phyloP scores from a whole-genome alignment of 176 grass and related monocot genomes.

The Carex pumila region DNA sequence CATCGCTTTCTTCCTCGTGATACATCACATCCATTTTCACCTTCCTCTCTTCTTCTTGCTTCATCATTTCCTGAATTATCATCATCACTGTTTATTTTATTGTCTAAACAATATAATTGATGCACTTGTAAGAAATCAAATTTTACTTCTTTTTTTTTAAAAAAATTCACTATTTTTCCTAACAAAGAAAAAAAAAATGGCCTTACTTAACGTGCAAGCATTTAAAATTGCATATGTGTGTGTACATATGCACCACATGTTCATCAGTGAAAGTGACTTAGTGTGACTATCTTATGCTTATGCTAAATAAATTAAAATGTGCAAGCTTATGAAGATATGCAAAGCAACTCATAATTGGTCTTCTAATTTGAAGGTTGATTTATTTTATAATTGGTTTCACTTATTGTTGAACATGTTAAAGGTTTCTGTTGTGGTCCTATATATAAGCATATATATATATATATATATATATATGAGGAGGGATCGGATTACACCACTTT shows the following conservation, averaged over 20 bases:
- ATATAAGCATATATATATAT: neutral
- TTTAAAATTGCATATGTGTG: neutral
- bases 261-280: neutral
- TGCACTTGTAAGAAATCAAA: neutral
- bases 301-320: neutral
- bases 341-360: neutral
- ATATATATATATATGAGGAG: neutral
- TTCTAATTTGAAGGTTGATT: neutral
- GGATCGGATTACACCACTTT: no score
- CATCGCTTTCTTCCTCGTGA: conserved; percentile 3
- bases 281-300: neutral
- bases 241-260: neutral
- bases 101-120: neutral
- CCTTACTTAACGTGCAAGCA: neutral
- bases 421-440: neutral
- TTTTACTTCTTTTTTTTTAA: neutral
- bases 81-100: neutral
- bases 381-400: neutral
- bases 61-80: conserved; percentile 1
- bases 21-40: conserved; percentile 33
- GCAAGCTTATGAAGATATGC: neutral
- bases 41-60: conserved; percentile 26
- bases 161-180: neutral
- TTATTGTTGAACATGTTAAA: neutral
- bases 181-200: neutral